Evolutionary conservation across 495 filamentous ascomycete genomes (phyloP), one percentile per base, ranked within the genome.

Genomic region (Aspergillus asperescens): DNA sequence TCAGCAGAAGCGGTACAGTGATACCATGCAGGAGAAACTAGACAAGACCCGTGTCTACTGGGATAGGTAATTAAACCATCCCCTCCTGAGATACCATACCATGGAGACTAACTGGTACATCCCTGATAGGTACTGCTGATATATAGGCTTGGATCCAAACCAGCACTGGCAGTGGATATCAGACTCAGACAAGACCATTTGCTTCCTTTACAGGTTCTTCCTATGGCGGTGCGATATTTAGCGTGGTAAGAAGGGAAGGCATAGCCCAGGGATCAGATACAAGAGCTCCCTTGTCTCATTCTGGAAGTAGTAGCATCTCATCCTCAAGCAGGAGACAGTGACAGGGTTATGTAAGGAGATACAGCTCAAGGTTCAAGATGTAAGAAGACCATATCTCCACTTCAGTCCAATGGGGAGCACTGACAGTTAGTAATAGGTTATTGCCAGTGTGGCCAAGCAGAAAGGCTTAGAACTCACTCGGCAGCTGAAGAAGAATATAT

Each of bases 241-340:
- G 52, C 58, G 59, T 19, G 64, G 67, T 22, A 74, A 73, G 54
- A 57, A 67, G 39, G 57, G 64, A 38, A 46, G 61, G 29, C 56
- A 55, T 10, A 56, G 48, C 22, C 56, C 56, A 10, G 64, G 64
- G 13, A 62, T 70, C 15, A 62, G 61, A 47, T 56, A 43, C 61
- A 37, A 37, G n/a, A 37, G 32, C 32, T 37, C 60, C 15, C 55
- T 74, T 22, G 60, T 67, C 40, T 49, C 48, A 52, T 74, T 69
- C 41, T 74, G 51, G 67, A 74, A 74, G 48, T 63, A 56, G 57
- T 72, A 56, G 58, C 54, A 60, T 52, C 59, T 71, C 5, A 49
- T 68, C 18, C 56, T 58, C 5, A 63, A 65, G 45, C 46, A 50
- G 19, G 51, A 56, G 46, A 34, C 54, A 37, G 37, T 46, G 60